These are phyloP conservation scores for Acanthamoeba triangularis DNA, from an alignment of 208 protist genomes.

Conservation along the genomic window DNA sequence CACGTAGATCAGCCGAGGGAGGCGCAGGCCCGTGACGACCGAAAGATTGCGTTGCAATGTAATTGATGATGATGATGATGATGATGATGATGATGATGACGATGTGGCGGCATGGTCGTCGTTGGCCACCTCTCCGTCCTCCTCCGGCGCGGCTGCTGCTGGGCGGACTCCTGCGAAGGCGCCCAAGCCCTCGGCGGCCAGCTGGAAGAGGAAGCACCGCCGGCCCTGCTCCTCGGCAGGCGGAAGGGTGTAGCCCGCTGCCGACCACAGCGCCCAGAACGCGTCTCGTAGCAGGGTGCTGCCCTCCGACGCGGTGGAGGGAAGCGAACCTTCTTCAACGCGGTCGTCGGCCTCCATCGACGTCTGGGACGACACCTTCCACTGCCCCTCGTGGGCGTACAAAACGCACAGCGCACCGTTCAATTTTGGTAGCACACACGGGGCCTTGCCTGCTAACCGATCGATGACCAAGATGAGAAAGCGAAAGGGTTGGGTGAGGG, in stretches of 20 bases:
- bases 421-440: not conserved
- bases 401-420: not conserved
- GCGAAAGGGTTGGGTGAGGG: not conserved
- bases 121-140: not conserved
- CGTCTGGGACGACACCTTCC: not conserved
- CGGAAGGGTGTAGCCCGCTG: not conserved
- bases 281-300: not conserved
- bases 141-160: not conserved
- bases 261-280: conserved; percentile 8
- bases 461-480: not conserved
- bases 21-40: not conserved
- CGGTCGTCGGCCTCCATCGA: not conserved
- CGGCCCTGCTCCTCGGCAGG: not conserved
- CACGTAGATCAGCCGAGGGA: not conserved
- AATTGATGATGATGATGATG: not conserved
- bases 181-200: not conserved
- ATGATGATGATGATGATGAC: not conserved
- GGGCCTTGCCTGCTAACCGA: not conserved
- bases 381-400: not conserved
- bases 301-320: not conserved
- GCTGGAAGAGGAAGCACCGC: not conserved
- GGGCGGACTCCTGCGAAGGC: not conserved
- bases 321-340: not conserved
- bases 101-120: not conserved
- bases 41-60: not conserved